Conservation (phyloP, 345 rosid species). For the Fremontodendron californicum region DNA sequence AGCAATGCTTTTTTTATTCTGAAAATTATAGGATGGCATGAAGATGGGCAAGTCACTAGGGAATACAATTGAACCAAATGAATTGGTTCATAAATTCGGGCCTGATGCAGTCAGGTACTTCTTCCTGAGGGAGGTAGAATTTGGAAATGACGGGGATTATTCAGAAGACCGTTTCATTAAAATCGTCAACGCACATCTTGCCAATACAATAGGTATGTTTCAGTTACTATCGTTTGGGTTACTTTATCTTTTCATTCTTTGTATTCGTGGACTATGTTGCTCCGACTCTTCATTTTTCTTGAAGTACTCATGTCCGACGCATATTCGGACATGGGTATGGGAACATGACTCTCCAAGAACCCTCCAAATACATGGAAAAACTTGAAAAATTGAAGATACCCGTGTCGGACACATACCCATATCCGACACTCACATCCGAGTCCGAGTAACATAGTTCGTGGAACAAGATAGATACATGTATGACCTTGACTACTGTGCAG, state of each 20-base stretch:
- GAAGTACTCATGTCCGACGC: background rate
- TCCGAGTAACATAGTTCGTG: too few relatives aligned
- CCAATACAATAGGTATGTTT: conserved; percentile 77
- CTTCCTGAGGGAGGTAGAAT: conserved; percentile 85
- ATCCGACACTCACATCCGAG: too few relatives aligned
- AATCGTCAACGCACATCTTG: conserved; percentile 90
- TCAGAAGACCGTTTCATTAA: conserved; percentile 86
- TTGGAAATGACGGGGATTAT: conserved; percentile 93
- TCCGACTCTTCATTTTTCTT: too few relatives aligned
- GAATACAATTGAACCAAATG: conserved; percentile 82
- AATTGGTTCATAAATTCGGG: conserved; percentile 77
- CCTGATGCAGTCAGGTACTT: conserved; percentile 91
- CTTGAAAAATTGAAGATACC: too few relatives aligned
- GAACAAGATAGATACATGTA: background rate
- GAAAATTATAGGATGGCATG: conserved; percentile 80
- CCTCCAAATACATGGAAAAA: background rate
- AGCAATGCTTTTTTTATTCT: conserved; percentile 47
- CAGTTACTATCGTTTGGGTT: too few relatives aligned
- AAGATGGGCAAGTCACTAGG: conserved; percentile 99
- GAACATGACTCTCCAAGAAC: background rate
- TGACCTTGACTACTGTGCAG: conserved; percentile 38
- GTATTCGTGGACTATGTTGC: too few relatives aligned
- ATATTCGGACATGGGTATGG: too few relatives aligned
- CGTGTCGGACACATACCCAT: too few relatives aligned
- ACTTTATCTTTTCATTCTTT: too few relatives aligned